Base-by-base conservation (phyloP, 768 basidiomycete species). In the Boletus edulis region DNA sequence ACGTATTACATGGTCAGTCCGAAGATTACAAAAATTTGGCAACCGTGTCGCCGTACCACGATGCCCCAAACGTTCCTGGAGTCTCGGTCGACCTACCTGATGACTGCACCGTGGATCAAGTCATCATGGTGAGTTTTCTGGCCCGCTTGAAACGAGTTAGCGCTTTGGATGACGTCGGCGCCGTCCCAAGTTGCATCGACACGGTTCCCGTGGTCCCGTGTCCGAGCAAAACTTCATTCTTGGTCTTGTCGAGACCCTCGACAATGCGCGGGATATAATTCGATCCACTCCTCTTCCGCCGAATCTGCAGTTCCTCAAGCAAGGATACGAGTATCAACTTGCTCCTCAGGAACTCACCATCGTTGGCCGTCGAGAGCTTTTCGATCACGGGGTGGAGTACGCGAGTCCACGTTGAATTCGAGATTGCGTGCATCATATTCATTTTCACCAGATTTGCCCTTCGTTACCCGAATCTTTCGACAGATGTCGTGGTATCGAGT, bases 71-170 rank as follows among this genome's bases (percentile, higher is more conserved):
- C 18, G 56, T 68, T 11, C 54, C 57, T 14, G 73, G 72, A 9
- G 56, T 73, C 40, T 54, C 61, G 42, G 58, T 49, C 22, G 52
- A 60, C 43, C 67, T 77, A 8, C 73, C 76, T 9, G 61, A 48
- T 27, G 75, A 76, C 62, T 75, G 76, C 58, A 62, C 55, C 45
- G 69, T 78, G 35, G 67, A 73, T 40, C 74, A 75, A 57, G 73
- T 76, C 53, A 62, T 74, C 62, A 51, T 73, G 58, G 76, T 76
- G 59, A 46, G 65, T 49, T 17, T 15, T 42, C 24, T 22, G 4
- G 5, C 22, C 24, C 32, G 13, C 4, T 20, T 20, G 20, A 10
- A 13, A 5, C 20, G 9, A 18, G 15, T 2, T n/a, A 22, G 4
- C 24, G 14, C 32, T 14, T 15, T 41, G 17, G 7, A 31, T 56